A percentile compares a stretch with the other conserved stretches of the same genome.
Evolutionary conservation across 1,139 yeast genomes (phyloP).

Genomic region (Arxiozyma bovina): DNA sequence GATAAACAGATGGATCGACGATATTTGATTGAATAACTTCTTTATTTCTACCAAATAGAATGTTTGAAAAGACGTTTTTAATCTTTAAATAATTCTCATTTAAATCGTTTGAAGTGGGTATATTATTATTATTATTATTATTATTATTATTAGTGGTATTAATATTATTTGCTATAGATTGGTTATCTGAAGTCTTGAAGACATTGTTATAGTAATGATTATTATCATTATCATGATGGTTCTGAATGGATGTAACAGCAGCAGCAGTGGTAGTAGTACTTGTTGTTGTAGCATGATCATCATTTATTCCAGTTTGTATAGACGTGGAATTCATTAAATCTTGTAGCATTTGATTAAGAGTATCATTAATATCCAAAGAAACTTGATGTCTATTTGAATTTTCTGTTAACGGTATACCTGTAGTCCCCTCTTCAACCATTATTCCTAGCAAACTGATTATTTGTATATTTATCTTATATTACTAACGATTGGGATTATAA

Average conservation of each 20-base stretch:
- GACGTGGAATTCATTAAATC: background rate
- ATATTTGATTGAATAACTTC: background rate
- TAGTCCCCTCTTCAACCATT: background rate
- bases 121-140: too few relatives aligned
- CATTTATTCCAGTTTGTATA: background rate
- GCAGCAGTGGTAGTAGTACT: background rate
- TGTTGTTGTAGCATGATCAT: background rate
- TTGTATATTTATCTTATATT: too few relatives aligned
- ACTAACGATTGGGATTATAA: too few relatives aligned
- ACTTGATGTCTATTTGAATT: background rate
- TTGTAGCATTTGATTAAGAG: background rate
- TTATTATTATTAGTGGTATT: too few relatives aligned
- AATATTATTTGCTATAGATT: background rate
- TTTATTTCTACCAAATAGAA: background rate
- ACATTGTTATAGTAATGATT: background rate
- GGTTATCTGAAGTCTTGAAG: too few relatives aligned
- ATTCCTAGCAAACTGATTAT: too few relatives aligned
- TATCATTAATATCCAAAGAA: background rate
- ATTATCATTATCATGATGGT: too few relatives aligned
- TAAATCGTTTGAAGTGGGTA: background rate
- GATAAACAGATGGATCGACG: slow-evolving; percentile 3
- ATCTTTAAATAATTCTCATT: background rate
- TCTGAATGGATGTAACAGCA: too few relatives aligned
- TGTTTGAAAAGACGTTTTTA: background rate
- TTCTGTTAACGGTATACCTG: background rate